Conservation (phyloP, 345 rosid genomes). For the Salix arbutifolia region DNA sequence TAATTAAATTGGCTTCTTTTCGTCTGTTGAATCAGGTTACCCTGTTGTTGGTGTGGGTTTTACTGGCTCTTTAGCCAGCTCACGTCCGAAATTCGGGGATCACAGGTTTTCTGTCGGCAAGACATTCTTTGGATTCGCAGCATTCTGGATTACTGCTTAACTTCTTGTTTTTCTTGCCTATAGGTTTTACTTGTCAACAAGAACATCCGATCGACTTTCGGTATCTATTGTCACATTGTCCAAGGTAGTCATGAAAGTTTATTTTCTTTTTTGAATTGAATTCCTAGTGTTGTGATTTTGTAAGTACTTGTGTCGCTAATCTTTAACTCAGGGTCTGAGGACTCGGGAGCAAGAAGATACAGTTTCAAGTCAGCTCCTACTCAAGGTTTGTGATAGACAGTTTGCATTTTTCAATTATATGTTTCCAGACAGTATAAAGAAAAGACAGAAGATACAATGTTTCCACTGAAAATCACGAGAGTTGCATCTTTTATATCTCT, state of each 20-base stretch:
- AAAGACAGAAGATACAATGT: no score
- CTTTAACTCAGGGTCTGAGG: constrained; percentile 50
- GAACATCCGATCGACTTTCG: constrained; percentile 59
- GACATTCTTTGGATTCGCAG: neutral
- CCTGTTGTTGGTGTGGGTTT: constrained; percentile 86
- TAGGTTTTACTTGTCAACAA: constrained; percentile 71
- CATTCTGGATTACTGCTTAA: neutral
- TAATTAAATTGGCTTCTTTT: neutral
- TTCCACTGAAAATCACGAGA: neutral
- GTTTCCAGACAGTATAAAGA: neutral
- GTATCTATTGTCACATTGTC: constrained; percentile 63
- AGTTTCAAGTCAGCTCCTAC: constrained; percentile 60
- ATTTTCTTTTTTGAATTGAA: neutral
- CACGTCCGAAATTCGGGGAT: constrained; percentile 64
- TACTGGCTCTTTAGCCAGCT: constrained; percentile 71
- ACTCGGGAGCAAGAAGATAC: constrained; percentile 76
- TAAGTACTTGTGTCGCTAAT: neutral
- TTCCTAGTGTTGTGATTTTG: neutral
- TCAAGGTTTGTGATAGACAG: constrained; percentile 49
- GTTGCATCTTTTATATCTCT: neutral
- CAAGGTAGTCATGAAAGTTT: constrained; percentile 39
- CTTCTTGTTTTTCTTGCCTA: neutral
- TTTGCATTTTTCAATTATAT: neutral
- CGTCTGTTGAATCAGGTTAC: constrained; percentile 37
- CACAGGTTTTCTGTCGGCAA: constrained; percentile 48